Conservation (phyloP, 495 filamentous ascomycete genomes). For the Margaritispora aquatica region DNA sequence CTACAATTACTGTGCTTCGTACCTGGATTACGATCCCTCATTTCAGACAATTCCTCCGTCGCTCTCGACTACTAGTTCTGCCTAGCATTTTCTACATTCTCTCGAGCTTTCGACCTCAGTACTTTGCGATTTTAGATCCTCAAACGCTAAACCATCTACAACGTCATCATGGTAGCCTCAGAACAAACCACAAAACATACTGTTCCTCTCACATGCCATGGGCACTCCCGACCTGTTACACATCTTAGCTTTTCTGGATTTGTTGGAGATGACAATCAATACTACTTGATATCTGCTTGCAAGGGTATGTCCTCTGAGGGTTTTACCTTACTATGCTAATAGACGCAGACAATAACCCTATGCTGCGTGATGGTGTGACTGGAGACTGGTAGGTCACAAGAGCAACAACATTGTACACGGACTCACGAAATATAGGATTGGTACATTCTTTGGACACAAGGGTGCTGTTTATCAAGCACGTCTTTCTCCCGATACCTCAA, state of each 20-base stretch:
- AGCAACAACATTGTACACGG: neutral
- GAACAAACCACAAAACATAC: constrained; percentile 42
- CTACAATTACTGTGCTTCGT: neutral
- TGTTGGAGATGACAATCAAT: constrained; percentile 66
- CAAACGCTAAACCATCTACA: too few species aligned
- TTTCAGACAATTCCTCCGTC: too few species aligned
- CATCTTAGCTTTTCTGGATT: constrained; percentile 91
- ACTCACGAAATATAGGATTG: constrained; percentile 57
- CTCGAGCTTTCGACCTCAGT: too few species aligned
- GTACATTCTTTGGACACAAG: constrained; percentile 96
- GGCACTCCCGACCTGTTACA: constrained; percentile 91
- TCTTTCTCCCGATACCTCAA: constrained; percentile 78
- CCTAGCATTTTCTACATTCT: neutral
- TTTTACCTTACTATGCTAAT: constrained; percentile 11
- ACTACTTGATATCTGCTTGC: constrained; percentile 96
- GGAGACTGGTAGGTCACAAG: constrained; percentile 69
- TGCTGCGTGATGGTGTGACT: constrained; percentile 94
- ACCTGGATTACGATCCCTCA: neutral
- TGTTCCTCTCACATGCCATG: constrained; percentile 93
- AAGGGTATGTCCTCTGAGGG: constrained; percentile 59
- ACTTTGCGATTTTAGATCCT: too few species aligned
- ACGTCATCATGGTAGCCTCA: constrained; percentile 33
- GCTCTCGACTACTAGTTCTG: neutral
- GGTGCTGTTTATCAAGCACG: constrained; percentile 95
- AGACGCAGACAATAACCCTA: constrained; percentile 77